phyloP scores from a whole-genome alignment of 257 asterid genomes.

The Nicotiana sylvestris region DNA sequence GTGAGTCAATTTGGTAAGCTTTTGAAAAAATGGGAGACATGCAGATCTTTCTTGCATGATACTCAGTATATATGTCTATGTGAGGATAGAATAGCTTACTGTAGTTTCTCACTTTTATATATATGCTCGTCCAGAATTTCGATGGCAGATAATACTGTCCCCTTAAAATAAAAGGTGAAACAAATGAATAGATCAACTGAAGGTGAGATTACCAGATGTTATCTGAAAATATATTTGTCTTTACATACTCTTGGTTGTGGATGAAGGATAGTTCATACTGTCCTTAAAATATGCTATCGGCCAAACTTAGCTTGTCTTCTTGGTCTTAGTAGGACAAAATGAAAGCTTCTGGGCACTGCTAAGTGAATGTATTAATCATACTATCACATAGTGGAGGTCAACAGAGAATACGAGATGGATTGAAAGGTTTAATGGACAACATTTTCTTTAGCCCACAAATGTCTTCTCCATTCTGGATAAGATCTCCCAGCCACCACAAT shows the following conservation, averaged over 20 bases:
- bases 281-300: background rate
- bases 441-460: background rate
- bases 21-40: background rate
- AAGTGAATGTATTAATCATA: background rate
- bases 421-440: background rate
- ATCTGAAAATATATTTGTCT: background rate
- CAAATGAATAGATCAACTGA: background rate
- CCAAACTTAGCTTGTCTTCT: background rate
- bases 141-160: background rate
- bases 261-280: background rate
- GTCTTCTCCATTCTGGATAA: background rate
- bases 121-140: background rate
- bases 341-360: background rate
- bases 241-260: background rate
- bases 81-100: background rate
- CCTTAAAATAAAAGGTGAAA: background rate
- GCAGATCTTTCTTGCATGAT: background rate
- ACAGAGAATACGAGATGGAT: background rate
- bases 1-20: slow-evolving; percentile 1
- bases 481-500: background rate
- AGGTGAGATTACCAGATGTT: background rate
- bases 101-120: background rate
- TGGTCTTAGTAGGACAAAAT: slow-evolving; percentile 7
- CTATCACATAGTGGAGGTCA: background rate
- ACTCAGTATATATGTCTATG: background rate